Evolutionary conservation across 768 basidiomycete species (phyloP), one percentile per base, ranked within the genome.

Genomic region (Tricholoma terreum): DNA sequence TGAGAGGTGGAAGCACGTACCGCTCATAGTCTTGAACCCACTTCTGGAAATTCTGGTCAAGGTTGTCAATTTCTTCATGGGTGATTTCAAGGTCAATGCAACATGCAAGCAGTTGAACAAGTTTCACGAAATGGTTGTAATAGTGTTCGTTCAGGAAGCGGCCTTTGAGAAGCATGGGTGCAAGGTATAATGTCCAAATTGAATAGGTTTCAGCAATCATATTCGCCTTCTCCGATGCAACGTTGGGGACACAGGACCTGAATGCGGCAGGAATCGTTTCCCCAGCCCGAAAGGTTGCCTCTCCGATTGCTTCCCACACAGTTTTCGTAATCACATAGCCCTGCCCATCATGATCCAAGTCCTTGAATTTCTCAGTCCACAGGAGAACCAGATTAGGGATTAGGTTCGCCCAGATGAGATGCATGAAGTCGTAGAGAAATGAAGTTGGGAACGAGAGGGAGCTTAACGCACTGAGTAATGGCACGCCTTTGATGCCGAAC

Each of bases 281-380:
- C 0, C 74, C 72, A 12, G 73, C 62, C 21, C n/a, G 40, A 0
- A 67, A 69, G 0, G 71, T 74, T 31, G 69, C 76, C 3, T 58
- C 50, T 0, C 78, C 74, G 53, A 76, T 68, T 0, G 69, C 71
- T n/a, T 77, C 67, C 80, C 80, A 80, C 1, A 79, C 67, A 3
- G 58, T 43, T 1, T 61, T 54, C 0, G 27, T 19, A 8, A 80
- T 49, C 4, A 60, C 45, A 35, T 77, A 79, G 8, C 63, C 63
- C 21, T 68, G 71, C 15, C 15, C 35, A 0, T 69, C 68, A 6
- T 64, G 35, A 42, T 76, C 68, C 1, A 79, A 61, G 6, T 61
- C 73, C 59, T 80, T 81, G 68, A 71, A 81, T 5, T 64, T 56
- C 0, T 74, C 76, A 49, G 21, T 49, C 46, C 46, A 49, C 4